Base-by-base conservation (phyloP, 1,284 basidiomycete genomes). In the Trametes hirsuta region DNA sequence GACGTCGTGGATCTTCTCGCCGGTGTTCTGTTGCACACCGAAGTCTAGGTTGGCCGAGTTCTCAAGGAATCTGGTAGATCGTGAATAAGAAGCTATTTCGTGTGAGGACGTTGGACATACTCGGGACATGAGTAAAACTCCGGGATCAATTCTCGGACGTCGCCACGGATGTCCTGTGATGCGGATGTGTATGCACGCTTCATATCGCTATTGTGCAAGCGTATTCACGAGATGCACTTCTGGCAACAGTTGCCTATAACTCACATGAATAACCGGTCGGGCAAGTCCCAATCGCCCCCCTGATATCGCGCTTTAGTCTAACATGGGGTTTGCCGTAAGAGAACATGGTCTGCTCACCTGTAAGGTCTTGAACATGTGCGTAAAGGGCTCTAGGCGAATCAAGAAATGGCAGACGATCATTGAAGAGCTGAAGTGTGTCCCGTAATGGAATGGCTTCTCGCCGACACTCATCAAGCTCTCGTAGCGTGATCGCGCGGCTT, bases 341-440 rank as follows among this genome's bases (percentile, higher is more conserved):
- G 5, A 18, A 25, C 6, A 30, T n/a, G 9, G 4, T 10, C 3
- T 9, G 64, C 75, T 61, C 60, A 84, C 84, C 77, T 95, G 93
- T 39, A 95, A 74, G 2, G 91, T 91, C 75, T 93, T 93, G 79
- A 96, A 97, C 87, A 96, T 95, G 69, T 90, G 88, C 21, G 94
- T 95, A 72, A 91, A 97, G 0, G 96, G 96, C 10, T 91, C 87
- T 67, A 97, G 77, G 11, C 96, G 85, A 62, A 98, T 97, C 69
- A 98, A 77, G 77, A 93, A 98, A 66, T 97, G 95, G 76, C 95
- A 97, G 36, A 97, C 94, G 60, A 95, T 97, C 90, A 97, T 97
- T 0, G 95, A 97, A 5, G 94, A 97, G 68, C 93, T 94, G 72
- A 96, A 98, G 72, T 98, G 96, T 1, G 96, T 98, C 48, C 94